Percentiles rank a stretch among this genome's conserved stretches.
Evolutionary conservation across 331 rosid genomes (phyloP).

Genomic region (Phaseolus coccineus): DNA sequence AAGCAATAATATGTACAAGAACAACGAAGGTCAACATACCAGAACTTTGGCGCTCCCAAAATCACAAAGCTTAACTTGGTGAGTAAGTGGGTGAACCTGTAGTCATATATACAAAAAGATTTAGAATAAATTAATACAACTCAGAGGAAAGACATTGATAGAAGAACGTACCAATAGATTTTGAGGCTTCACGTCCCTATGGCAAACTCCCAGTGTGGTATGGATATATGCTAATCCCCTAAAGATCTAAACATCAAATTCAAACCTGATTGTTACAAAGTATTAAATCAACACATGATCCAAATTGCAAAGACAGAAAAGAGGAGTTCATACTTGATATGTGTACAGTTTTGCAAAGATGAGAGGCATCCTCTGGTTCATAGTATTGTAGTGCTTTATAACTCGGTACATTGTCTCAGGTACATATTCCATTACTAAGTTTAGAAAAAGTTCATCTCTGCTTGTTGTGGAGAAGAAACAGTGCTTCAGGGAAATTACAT

Average conservation of each 20-base stretch:
- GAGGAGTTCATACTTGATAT: conserved; percentile 66
- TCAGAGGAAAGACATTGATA: conserved; percentile 16
- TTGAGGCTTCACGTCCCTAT: conserved; percentile 93
- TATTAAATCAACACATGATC: background rate
- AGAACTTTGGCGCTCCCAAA: conserved; percentile 92
- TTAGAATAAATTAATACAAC: conserved; percentile 17
- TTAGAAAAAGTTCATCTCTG: conserved; percentile 81
- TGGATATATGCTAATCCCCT: conserved; percentile 92
- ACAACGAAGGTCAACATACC: conserved; percentile 54
- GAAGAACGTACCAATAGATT: conserved; percentile 72
- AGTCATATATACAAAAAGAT: conserved; percentile 25
- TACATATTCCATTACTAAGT: conserved; percentile 88
- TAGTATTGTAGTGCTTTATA: conserved; percentile 69
- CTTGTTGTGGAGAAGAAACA: conserved; percentile 86
- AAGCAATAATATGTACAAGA: conserved; percentile 20
- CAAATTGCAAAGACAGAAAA: conserved; percentile 6
- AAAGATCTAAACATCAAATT: conserved; percentile 63
- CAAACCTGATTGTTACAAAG: conserved; percentile 37
- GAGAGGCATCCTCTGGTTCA: conserved; percentile 88
- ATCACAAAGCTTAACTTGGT: conserved; percentile 91
- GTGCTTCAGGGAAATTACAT: conserved; percentile 81
- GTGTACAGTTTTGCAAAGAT: conserved; percentile 81
- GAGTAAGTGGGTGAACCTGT: conserved; percentile 88
- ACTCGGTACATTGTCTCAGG: conserved; percentile 84
- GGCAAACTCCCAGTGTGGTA: conserved; percentile 80